Evolutionary conservation across 2,329 filamentous ascomycete species (phyloP), one percentile per base, ranked within the genome.

Genomic region (Epichloe hybrida): DNA sequence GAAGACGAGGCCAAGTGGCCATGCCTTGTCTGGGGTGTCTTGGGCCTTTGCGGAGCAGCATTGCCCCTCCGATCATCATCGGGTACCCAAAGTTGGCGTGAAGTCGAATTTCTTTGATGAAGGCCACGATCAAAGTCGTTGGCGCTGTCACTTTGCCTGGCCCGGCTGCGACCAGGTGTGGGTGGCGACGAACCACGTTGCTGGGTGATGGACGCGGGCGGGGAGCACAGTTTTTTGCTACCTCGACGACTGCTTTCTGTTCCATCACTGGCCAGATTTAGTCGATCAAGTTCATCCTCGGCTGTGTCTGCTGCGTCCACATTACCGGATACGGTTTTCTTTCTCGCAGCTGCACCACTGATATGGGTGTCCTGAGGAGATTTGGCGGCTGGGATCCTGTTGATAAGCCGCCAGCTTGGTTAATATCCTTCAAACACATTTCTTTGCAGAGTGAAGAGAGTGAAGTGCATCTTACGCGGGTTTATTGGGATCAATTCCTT

Each of bases 221-320:
- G 62, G 1, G 64, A 64, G 23, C 60, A 60, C 6, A 57, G 46
- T 49, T 65, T 65, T 49, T 60, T 61, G 37, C 50, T 57, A 8
- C 55, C 55, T 21, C 54, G 58, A 2, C 47, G 52, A 46, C 54
- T 53, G 7, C 50, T 48, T 13, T 57, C 55, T 2, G 52, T 35
- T 6, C 17, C 48, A 5, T 56, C 52, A 4, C 41, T 49, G 3
- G 48, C 6, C 17, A 41, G 42, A 9, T 47, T 31, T 9, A 48
- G 46, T 34, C 51, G 49, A 13, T 58, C 56, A 15, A 42, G 20
- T 31, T 46, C 42, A 27, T 49, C 50, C 23, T 50, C 48, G 7
- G 34, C 46, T 21, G 43, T 38, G 17, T 51, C 50, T 8, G 17
- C 41, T 20, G 34, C 13, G 45, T 53, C 46, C 11, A 38, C 45